phyloP scores from a whole-genome alignment of 2,329 filamentous ascomycete species.

The Aspergillus sojae region DNA sequence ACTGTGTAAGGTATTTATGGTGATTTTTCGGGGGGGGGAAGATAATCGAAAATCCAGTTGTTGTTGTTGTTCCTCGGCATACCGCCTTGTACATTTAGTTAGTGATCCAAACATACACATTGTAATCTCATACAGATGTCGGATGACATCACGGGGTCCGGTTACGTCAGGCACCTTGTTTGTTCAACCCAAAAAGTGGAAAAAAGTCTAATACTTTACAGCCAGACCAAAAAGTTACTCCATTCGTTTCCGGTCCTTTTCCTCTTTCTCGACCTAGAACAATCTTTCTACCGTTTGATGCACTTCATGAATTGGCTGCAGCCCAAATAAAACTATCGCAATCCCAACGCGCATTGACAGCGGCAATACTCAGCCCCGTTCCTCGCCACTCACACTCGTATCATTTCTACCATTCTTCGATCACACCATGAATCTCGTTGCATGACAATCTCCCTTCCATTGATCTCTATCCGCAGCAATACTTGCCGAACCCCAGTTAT shows the following conservation, averaged over 20 bases:
- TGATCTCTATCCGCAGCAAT: not conserved
- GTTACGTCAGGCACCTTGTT: slow-evolving; percentile 29
- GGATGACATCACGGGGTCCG: slow-evolving; percentile 28
- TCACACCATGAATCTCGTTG: slow-evolving; percentile 18
- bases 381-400: not conserved
- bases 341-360: not conserved
- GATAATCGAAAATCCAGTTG: not conserved
- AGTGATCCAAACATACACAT: no score
- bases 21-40: not conserved
- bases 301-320: not conserved
- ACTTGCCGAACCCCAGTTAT: not conserved
- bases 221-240: not conserved
- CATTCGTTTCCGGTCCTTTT: not conserved
- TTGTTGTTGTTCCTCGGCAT: not conserved
- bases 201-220: slow-evolving; percentile 4
- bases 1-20: not conserved
- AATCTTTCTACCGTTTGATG: not conserved
- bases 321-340: not conserved
- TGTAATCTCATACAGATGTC: not conserved
- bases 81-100: no score
- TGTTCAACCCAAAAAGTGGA: not conserved
- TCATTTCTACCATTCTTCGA: slow-evolving; percentile 5
- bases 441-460: slow-evolving; percentile 10
- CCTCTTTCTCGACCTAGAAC: not conserved
- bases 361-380: not conserved